phyloP scores from a whole-genome alignment of 192 early-diverging fungal species.

The Backusella liffmaniae region DNA sequence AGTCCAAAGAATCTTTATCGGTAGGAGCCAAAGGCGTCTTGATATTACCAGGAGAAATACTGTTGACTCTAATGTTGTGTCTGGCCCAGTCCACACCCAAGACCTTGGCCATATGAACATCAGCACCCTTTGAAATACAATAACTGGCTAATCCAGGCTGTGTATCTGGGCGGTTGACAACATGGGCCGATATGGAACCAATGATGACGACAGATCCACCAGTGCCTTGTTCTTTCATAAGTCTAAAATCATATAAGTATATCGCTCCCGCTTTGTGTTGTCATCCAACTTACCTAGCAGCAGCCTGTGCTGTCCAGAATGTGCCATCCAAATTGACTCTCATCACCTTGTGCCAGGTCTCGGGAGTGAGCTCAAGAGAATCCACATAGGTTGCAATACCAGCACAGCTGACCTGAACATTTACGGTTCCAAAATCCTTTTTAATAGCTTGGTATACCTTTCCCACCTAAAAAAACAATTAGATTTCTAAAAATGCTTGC shows the following conservation, averaged over 20 bases:
- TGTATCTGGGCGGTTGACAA: constrained; percentile 28
- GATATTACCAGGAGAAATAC: constrained; percentile 28
- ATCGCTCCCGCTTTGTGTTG: background rate
- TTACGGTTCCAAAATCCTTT: constrained; percentile 14
- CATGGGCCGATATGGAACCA: constrained; percentile 31
- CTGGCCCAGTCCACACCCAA: constrained; percentile 37
- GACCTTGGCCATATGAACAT: constrained; percentile 37
- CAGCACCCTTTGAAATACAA: constrained; percentile 38
- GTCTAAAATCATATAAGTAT: background rate
- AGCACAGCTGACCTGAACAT: constrained; percentile 25
- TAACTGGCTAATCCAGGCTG: constrained; percentile 35
- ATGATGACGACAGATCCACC: constrained; percentile 35
- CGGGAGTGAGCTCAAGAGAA: constrained; percentile 12
- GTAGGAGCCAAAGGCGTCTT: constrained; percentile 20
- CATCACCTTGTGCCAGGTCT: constrained; percentile 24
- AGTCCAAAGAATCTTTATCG: constrained; percentile 6
- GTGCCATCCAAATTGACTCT: constrained; percentile 26
- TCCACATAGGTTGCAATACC: constrained; percentile 19
- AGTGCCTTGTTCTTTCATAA: background rate
- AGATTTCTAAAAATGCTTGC: too few relatives aligned
- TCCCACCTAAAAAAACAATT: background rate
- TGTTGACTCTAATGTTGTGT: constrained; percentile 32
- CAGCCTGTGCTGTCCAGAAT: constrained; percentile 28
- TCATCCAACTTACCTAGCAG: constrained; percentile 13
- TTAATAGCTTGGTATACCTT: background rate